These are phyloP conservation scores for Ochromonadaceae sp. DNA, from an alignment of 352 stramenopile genomes.

Conservation along the genomic window DNA sequence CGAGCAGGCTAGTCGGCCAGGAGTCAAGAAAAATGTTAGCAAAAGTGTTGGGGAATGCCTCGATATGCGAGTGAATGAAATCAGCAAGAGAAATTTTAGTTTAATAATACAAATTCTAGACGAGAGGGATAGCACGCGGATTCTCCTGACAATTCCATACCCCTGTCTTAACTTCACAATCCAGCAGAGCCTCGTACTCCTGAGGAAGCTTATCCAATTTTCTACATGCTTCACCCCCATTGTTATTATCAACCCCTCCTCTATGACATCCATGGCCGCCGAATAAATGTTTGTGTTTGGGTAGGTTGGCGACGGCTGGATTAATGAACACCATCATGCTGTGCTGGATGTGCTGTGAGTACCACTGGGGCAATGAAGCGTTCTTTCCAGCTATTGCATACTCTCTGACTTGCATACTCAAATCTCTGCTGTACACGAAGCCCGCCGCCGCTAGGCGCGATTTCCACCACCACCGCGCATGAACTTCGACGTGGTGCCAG, in stretches of 20 bases:
- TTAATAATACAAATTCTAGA: too few relatives aligned
- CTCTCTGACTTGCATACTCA: constrained; percentile 32
- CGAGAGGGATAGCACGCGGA: too few relatives aligned
- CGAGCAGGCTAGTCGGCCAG: too few relatives aligned
- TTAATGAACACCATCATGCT: constrained; percentile 44
- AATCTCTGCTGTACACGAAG: constrained; percentile 37
- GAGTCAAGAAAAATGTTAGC: too few relatives aligned
- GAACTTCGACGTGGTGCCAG: constrained; percentile 56
- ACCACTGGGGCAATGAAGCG: too few relatives aligned
- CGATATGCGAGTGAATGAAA: too few relatives aligned
- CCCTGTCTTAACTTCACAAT: not conserved
- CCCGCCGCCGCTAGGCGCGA: constrained; percentile 30
- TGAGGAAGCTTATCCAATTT: not conserved
- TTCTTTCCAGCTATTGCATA: constrained; percentile 26
- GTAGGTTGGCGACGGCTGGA: constrained; percentile 37
- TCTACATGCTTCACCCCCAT: not conserved
- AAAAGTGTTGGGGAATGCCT: too few relatives aligned
- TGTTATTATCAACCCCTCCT: constrained; percentile 11
- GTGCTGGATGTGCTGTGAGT: constrained; percentile 25
- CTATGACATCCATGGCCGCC: constrained; percentile 25
- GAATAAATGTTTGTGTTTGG: constrained; percentile 39
- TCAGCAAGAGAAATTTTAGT: too few relatives aligned
- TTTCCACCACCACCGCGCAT: constrained; percentile 46
- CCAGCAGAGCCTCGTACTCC: not conserved
- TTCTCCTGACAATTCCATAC: not conserved